These are phyloP conservation scores for Tuctoria greenei DNA, from an alignment of 176 grass and related monocot species.

Conservation along the genomic window DNA sequence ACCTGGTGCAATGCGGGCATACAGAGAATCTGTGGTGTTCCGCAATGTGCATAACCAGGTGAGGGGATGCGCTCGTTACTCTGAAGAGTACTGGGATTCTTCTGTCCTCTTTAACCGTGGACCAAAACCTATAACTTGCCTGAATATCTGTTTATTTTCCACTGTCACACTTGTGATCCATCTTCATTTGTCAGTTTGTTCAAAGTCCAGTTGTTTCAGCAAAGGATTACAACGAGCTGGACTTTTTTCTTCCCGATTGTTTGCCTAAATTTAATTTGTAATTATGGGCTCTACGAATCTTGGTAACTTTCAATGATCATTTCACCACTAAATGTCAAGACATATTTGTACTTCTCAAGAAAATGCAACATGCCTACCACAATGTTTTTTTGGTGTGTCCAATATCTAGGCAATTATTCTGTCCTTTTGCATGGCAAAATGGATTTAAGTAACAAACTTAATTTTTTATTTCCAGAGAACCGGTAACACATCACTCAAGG, in stretches of 20 bases:
- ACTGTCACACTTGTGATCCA: not conserved
- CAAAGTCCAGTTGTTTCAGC: slow-evolving; percentile 12
- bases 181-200: not conserved
- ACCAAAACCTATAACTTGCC: not conserved
- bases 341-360: not conserved
- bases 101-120: not conserved
- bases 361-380: not conserved
- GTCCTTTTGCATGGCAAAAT: not conserved
- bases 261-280: slow-evolving; percentile 25
- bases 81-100: not conserved
- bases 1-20: slow-evolving; percentile 73
- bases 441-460: slow-evolving; percentile 20
- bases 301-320: slow-evolving; percentile 1
- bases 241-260: not conserved
- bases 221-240: slow-evolving; percentile 1
- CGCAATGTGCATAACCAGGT: slow-evolving; percentile 72
- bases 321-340: slow-evolving; percentile 18
- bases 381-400: slow-evolving; percentile 1
- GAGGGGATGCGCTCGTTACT: slow-evolving; percentile 23
- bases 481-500: slow-evolving; percentile 49
- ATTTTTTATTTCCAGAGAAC: slow-evolving; percentile 55
- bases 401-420: slow-evolving; percentile 12
- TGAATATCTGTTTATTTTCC: not conserved
- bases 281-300: not conserved
- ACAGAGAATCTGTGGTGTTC: slow-evolving; percentile 69